These are phyloP conservation scores for Tardiomyces blankii DNA, from an alignment of 1,139 yeast species.

Conservation along the genomic window DNA sequence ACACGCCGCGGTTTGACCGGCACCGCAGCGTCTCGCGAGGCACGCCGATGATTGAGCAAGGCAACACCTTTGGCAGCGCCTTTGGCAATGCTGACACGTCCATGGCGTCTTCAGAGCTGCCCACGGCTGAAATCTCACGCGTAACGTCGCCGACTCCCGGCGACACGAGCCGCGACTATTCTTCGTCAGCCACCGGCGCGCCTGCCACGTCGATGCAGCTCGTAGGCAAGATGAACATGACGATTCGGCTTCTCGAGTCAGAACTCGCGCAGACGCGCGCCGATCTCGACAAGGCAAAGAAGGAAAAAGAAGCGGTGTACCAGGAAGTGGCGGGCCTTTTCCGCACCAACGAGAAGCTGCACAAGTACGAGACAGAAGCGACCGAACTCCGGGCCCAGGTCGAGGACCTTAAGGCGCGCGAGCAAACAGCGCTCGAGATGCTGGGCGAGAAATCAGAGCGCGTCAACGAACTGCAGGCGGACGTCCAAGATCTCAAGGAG, in stretches of 20 bases:
- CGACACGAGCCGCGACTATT: too few relatives aligned
- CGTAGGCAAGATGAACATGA: constrained; percentile 61
- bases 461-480: constrained; percentile 79
- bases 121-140: too few relatives aligned
- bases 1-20: too few relatives aligned
- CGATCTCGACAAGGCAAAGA: constrained; percentile 42
- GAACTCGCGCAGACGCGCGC: constrained; percentile 59
- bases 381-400: constrained; percentile 30
- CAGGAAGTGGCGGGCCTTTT: constrained; percentile 50
- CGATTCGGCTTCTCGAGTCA: constrained; percentile 67
- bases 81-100: too few relatives aligned
- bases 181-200: neutral
- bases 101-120: too few relatives aligned
- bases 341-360: constrained; percentile 42
- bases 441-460: constrained; percentile 84
- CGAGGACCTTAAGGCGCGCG: constrained; percentile 29
- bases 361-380: constrained; percentile 28
- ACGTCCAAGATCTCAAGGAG: constrained; percentile 78
- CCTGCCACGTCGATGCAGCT: constrained; percentile 32
- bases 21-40: too few relatives aligned
- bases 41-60: too few relatives aligned
- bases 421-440: constrained; percentile 56
- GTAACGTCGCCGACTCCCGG: too few relatives aligned
- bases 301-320: constrained; percentile 57
- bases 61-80: too few relatives aligned